Base-by-base conservation (phyloP, 108 stramenopile genomes). In the Skeletonema tropicum region DNA sequence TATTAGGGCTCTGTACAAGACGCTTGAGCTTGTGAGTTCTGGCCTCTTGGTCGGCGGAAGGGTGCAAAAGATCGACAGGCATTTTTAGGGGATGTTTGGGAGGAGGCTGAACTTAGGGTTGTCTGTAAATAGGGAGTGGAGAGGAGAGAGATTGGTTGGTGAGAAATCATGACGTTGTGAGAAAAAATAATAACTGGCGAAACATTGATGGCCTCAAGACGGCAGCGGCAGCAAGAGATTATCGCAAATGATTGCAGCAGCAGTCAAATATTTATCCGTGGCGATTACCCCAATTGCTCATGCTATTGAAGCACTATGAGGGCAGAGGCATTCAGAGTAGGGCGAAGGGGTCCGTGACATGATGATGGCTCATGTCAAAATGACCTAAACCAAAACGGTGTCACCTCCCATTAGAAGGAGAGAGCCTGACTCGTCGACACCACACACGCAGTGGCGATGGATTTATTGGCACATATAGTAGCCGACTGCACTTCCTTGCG, bases 11-110 rank as follows among this genome's bases (percentile, higher is more conserved):
- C 87, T 99, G 99, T 30, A 99, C 98, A 68, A 99, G 95, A 68
- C 99, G 91, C 96, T 99, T 99, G 74, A 98, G 93, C 96, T 99
- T 99, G 98, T 99, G 98, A 71, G 92, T 96, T 70, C 85, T 83
- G 77, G 89, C 89, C 90, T 99, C 97, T n/a, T 80, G 72, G 66
- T 92, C 96, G 49, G 96, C 73, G 70, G 91, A 66, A 46, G 98
- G 98, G 90, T 98, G 84, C 69, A 99, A 75, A 30, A 99, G 91
- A 92, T 99, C 99, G 80, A 88, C 88, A 73, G 97, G 97, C 97
- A 98, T 99, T 88, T 98, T 70, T 81, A 64, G 33, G 25, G 31
- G 36, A n/a, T 73, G 39, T 52, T 66, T 21, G 52, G 52, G 9
- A 6, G 21, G 52, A 55, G 52, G 52, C 23, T 55, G 52, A 55